Base-by-base conservation (phyloP, 495 filamentous ascomycete species). In the Penicillium roqueforti region DNA sequence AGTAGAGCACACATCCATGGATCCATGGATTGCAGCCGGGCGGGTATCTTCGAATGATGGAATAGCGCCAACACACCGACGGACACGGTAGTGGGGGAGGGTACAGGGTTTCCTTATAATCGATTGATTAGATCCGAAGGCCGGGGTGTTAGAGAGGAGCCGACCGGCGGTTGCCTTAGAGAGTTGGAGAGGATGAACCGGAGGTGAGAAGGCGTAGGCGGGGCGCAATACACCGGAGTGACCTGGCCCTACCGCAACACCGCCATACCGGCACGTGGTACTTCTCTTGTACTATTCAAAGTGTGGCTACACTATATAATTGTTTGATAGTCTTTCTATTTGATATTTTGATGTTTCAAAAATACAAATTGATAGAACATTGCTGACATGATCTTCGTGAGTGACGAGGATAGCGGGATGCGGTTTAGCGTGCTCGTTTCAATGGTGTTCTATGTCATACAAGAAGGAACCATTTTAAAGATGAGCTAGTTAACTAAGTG, bases 1-100 rank as follows among this genome's bases (percentile, higher is more conserved):
- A 34, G 47, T 64, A 50, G 56, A 57, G 36, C 42, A 62, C 68
- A 60, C 72, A 75, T n/a, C n/a, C n/a, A n/a, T n/a, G n/a, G n/a
- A n/a, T n/a, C n/a, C n/a, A n/a, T n/a, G n/a, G n/a, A n/a, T 75
- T 65, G 60, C 72, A 72, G 56, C 55, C 47, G 47, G 42, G 22
- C 52, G 59, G 59, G 53, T 55, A 40, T 39, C 36, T 53, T 44
- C 26, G 9, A 18, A 44, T 7, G 48, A 34, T 47, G 43, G 19
- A 40, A 36, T 45, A 39, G 47, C 38, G 18, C 46, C 56, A 51
- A 47, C 48, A 54, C 47, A 53, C 57, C 51, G 47, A 55, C 47
- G 48, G 47, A 31, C 52, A 53, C 42, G 47, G 36, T 25, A 56
- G 4, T 43, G 41, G 50, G 37, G 26, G 43, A n/a, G 47, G 39